Percentiles rank a stretch among this genome's conserved stretches.
These are phyloP conservation scores for Salvia hispanica DNA, from an alignment of 257 asterid species.

Conservation along the genomic window DNA sequence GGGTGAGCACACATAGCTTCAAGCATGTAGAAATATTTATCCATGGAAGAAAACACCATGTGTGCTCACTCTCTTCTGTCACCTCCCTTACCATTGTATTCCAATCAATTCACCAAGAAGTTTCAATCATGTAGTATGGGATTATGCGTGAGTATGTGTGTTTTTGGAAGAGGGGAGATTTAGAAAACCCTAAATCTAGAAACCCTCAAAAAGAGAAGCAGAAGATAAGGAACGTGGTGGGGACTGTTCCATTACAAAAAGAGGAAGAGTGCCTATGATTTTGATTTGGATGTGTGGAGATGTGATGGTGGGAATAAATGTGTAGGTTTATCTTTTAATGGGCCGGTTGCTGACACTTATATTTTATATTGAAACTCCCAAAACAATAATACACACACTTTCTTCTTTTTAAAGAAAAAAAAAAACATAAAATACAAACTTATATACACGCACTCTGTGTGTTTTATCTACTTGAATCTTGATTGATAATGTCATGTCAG, in stretches of 20 bases:
- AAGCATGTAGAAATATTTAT: constrained; percentile 31
- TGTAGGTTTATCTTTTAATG: constrained; percentile 39
- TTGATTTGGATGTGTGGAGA: no score
- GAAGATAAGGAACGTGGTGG: background rate
- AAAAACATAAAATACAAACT: no score
- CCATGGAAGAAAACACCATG: constrained; percentile 54
- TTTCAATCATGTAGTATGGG: background rate
- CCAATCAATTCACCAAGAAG: background rate
- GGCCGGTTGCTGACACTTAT: constrained; percentile 9
- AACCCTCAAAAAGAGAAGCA: background rate
- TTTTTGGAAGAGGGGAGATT: background rate
- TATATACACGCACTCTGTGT: background rate
- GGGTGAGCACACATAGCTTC: constrained; percentile 65
- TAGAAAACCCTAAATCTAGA: constrained; percentile 33
- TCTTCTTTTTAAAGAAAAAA: no score
- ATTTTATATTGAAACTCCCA: constrained; percentile 22
- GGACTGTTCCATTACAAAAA: constrained; percentile 42
- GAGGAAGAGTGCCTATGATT: constrained; percentile 30
- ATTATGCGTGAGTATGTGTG: background rate
- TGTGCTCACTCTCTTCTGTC: constrained; percentile 80
- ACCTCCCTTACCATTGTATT: constrained; percentile 43
- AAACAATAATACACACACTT: background rate
- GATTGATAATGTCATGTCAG: no score
- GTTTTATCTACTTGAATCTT: constrained; percentile 18
- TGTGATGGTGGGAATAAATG: constrained; percentile 45